Base-by-base conservation (phyloP, 2,329 filamentous ascomycete species). In the Stagonosporopsis rhizophila region DNA sequence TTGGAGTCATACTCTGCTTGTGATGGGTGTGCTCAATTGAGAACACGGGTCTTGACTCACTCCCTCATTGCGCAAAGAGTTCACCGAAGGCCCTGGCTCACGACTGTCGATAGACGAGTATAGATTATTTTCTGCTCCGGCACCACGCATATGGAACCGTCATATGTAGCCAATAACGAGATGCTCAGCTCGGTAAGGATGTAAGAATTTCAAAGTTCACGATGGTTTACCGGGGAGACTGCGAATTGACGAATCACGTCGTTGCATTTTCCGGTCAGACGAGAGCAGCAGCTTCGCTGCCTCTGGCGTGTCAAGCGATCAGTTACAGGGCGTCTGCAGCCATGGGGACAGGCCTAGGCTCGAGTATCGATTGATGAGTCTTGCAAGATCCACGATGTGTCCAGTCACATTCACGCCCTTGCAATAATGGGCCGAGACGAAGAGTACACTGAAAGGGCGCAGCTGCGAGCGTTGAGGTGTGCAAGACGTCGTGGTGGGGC, bases 211-310 rank as follows among this genome's bases (percentile, higher is more conserved):
- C 48, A 45, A 49, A 46, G 56, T 51, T 45, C 52, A 42, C 54
- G 47, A 42, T 39, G 50, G 12, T 46, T 35, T 46, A 47, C 46
- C 41, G 42, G 42, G 42, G 37, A 23, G 11, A 11, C n/a, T 6
- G 27, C 3, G 37, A 44, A 59, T 66, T 64, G 65, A 54, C 66
- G 59, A 72, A 69, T 70, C 48, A 57, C 2, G 56, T 44, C 17
- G 44, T 30, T 19, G 15, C 17, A 61, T 44, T 57, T 62, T 70
- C 72, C 72, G 72, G 72, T 74, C 64, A 74, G 64, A 66, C 69
- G 51, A 64, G 64, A 69, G 53, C 41, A 68, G 67, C 27, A 62
- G 25, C 25, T 27, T 62, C 61, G 64, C 50, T 56, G 58, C 44
- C 42, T 60, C 50, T 60, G 64, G 57, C 44, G 48, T 50, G 52